Conservation (phyloP, 768 basidiomycete genomes). For the Lactifluus piperatus region DNA sequence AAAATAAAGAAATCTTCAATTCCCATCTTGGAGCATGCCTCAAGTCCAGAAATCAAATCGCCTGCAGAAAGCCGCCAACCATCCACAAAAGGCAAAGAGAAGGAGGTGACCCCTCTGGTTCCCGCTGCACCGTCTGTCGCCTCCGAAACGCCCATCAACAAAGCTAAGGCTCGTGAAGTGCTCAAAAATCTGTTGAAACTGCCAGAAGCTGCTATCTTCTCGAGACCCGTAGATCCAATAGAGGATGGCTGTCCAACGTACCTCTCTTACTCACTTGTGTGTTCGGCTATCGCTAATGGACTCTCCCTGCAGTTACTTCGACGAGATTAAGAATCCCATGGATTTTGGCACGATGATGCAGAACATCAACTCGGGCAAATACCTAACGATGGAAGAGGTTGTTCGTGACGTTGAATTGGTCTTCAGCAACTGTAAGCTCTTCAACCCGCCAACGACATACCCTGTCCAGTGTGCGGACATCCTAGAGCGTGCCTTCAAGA, state of each 20-base stretch:
- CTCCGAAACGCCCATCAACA: conserved; percentile 50
- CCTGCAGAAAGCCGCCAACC: conserved; percentile 26
- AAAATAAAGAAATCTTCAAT: conserved; percentile 16
- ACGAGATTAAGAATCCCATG: conserved; percentile 91
- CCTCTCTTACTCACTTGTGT: conserved; percentile 26
- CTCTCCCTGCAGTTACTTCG: conserved; percentile 56
- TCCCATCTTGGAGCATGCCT: neutral
- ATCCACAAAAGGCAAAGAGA: conserved; percentile 48
- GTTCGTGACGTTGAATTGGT: conserved; percentile 73
- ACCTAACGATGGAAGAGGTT: conserved; percentile 76
- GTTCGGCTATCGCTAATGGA: conserved; percentile 7
- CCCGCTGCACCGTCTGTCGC: conserved; percentile 29
- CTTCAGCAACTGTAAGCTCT: conserved; percentile 83
- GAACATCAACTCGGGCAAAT: conserved; percentile 60
- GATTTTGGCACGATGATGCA: conserved; percentile 76
- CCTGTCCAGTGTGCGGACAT: conserved; percentile 62
- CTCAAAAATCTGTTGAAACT: conserved; percentile 50
- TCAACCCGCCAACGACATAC: conserved; percentile 79
- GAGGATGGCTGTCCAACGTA: conserved; percentile 87
- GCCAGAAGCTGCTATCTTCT: conserved; percentile 66
- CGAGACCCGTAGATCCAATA: conserved; percentile 74
- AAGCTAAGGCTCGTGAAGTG: conserved; percentile 76
- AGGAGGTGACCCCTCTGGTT: conserved; percentile 35
- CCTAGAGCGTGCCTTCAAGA: conserved; percentile 69
- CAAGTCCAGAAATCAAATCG: conserved; percentile 5